phyloP scores from a whole-genome alignment of 768 basidiomycete species.

The Holtermannia corniformis region DNA sequence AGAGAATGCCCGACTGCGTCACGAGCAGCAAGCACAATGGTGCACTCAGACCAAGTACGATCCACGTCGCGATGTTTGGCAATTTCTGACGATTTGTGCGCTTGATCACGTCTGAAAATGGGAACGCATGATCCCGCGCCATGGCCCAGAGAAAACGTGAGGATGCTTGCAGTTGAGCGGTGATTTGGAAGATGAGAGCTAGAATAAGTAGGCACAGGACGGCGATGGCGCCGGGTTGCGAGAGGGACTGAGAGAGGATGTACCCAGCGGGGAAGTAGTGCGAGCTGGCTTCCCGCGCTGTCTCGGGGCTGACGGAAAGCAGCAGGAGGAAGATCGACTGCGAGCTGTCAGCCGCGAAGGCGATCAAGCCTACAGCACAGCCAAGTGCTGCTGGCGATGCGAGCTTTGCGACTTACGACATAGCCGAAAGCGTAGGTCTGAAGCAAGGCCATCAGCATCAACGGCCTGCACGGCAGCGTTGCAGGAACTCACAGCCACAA shows the following conservation, averaged over 20 bases:
- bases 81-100: constrained; percentile 28
- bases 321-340: constrained; percentile 40
- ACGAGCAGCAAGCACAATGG: constrained; percentile 36
- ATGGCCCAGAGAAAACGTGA: constrained; percentile 44
- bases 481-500: constrained; percentile 25
- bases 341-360: not conserved
- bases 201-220: constrained; percentile 31
- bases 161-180: constrained; percentile 43
- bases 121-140: constrained; percentile 43
- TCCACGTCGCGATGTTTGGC: constrained; percentile 41
- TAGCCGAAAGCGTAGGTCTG: constrained; percentile 42
- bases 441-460: not conserved
- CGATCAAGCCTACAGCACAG: not conserved
- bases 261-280: constrained; percentile 35
- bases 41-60: constrained; percentile 30
- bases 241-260: constrained; percentile 39
- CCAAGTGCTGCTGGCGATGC: constrained; percentile 1
- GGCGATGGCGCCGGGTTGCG: constrained; percentile 25
- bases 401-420: constrained; percentile 26
- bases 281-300: constrained; percentile 4
- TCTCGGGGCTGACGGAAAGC: constrained; percentile 22
- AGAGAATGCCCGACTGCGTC: constrained; percentile 29
- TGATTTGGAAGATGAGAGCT: constrained; percentile 36
- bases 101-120: constrained; percentile 38
- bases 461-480: constrained; percentile 3